Percentiles rank a stretch among this genome's conserved stretches.
Evolutionary conservation across 1,284 basidiomycete genomes (phyloP).

Genomic region (Mycosarcoma maydis): DNA sequence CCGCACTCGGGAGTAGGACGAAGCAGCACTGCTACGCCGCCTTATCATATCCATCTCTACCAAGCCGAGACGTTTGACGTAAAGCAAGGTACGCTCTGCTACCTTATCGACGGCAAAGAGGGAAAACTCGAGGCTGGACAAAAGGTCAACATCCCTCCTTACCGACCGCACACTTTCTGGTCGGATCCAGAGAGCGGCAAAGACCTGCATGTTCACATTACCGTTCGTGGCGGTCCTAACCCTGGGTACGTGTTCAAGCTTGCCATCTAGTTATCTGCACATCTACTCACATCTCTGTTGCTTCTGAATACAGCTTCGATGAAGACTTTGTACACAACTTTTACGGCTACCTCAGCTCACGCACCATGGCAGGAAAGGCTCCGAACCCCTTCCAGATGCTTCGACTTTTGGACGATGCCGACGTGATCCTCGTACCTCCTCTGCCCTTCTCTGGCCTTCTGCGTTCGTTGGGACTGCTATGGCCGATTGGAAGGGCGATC

Average conservation of each 20-base stretch:
- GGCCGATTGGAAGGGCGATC: constrained; percentile 25
- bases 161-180: constrained; percentile 66
- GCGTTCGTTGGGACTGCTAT: constrained; percentile 50
- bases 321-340: constrained; percentile 65
- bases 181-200: constrained; percentile 46
- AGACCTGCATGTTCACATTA: constrained; percentile 65
- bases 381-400: constrained; percentile 66
- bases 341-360: constrained; percentile 60
- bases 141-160: constrained; percentile 59
- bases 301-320: constrained; percentile 46
- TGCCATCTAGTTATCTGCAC: not conserved
- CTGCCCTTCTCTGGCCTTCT: constrained; percentile 47
- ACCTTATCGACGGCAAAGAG: constrained; percentile 63
- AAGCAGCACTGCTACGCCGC: constrained; percentile 62
- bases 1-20: constrained; percentile 58
- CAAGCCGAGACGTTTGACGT: constrained; percentile 65
- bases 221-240: constrained; percentile 62
- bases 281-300: not conserved
- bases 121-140: constrained; percentile 62
- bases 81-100: constrained; percentile 59
- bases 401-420: constrained; percentile 62
- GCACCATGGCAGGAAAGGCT: constrained; percentile 43
- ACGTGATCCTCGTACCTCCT: constrained; percentile 62
- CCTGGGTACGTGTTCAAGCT: constrained; percentile 54
- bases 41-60: constrained; percentile 64